Evolutionary conservation across 2,329 filamentous ascomycete genomes (phyloP).

Genomic region (Arthrobotrys conoides): DNA sequence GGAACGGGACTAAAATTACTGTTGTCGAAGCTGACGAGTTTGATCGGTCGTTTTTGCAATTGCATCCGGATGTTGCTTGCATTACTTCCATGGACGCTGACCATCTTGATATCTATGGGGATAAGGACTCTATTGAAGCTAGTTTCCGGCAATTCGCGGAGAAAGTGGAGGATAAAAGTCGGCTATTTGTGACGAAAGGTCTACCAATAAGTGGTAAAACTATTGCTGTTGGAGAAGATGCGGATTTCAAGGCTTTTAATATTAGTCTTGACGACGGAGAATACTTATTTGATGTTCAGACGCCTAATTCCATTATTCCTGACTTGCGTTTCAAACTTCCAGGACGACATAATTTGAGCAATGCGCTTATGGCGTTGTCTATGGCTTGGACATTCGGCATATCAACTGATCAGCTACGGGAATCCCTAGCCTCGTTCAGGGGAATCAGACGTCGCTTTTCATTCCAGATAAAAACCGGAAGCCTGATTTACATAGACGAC

Average conservation of each 20-base stretch:
- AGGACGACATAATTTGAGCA: constrained; percentile 7
- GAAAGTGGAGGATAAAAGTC: not conserved
- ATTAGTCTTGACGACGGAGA: not conserved
- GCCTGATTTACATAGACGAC: constrained; percentile 11
- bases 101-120: constrained; percentile 21
- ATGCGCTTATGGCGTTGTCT: constrained; percentile 5
- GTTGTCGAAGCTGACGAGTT: constrained; percentile 19
- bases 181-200: not conserved
- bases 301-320: not conserved
- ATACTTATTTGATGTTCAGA: constrained; percentile 7
- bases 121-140: not conserved
- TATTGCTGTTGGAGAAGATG: not conserved
- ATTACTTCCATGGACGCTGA: constrained; percentile 21
- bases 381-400: not conserved
- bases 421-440: not conserved
- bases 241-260: constrained; percentile 7
- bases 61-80: constrained; percentile 4
- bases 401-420: not conserved
- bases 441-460: constrained; percentile 21
- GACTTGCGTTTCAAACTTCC: not conserved
- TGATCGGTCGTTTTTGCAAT: constrained; percentile 16
- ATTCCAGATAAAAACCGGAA: constrained; percentile 6
- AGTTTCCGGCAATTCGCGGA: not conserved
- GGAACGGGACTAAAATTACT: constrained; percentile 10
- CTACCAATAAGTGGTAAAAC: not conserved